phyloP scores from a whole-genome alignment of 106 monocot species.

The Acorus calamus region DNA sequence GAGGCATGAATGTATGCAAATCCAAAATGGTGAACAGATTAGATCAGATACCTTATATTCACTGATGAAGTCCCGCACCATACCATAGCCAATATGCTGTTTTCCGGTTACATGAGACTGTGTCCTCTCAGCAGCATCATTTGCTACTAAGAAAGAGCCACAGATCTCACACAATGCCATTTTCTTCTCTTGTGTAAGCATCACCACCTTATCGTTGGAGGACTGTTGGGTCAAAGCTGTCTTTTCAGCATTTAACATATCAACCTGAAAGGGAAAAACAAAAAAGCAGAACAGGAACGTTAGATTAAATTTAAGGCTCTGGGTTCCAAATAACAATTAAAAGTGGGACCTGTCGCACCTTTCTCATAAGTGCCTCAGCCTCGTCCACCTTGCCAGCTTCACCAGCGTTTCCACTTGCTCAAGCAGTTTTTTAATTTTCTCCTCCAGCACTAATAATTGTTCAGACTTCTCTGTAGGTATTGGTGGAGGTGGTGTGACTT shows the following conservation, averaged over 20 bases:
- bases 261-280: slow-evolving; percentile 51
- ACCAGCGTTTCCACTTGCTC: slow-evolving; percentile 86
- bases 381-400: slow-evolving; percentile 98
- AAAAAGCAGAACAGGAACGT: not conserved
- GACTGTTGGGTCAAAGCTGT: slow-evolving; percentile 46
- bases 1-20: not conserved
- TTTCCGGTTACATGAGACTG: slow-evolving; percentile 96
- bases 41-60: slow-evolving; percentile 61
- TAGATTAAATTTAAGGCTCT: not conserved
- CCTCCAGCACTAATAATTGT: slow-evolving; percentile 63
- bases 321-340: not conserved
- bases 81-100: slow-evolving; percentile 94
- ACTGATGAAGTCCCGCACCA: slow-evolving; percentile 87
- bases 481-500: slow-evolving; percentile 27
- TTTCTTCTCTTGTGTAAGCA: slow-evolving; percentile 94
- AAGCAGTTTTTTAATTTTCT: slow-evolving; percentile 84
- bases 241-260: slow-evolving; percentile 81
- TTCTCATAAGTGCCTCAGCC: slow-evolving; percentile 96
- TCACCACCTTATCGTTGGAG: slow-evolving; percentile 45
- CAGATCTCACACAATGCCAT: slow-evolving; percentile 99
- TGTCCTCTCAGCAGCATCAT: slow-evolving; percentile 94
- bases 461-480: slow-evolving; percentile 64
- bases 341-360: slow-evolving; percentile 23
- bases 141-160: slow-evolving; percentile 90
- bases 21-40: not conserved